Conservation (phyloP, 2,329 filamentous ascomycete species). For the Ophiosphaerella herpotricha region DNA sequence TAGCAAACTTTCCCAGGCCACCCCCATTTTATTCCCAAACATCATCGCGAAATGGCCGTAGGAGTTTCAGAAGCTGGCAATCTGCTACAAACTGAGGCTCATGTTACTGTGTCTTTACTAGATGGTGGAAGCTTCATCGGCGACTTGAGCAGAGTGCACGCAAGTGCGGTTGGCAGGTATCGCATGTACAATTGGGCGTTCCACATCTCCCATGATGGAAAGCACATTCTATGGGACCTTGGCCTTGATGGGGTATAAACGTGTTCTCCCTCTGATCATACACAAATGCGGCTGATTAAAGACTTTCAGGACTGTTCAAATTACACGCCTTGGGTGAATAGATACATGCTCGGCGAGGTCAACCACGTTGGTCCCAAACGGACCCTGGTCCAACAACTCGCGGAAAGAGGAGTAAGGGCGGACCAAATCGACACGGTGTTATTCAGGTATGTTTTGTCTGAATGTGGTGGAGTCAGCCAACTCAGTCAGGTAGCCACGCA, state of each 20-base stretch:
- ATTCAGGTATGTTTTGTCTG: slow-evolving; percentile 28
- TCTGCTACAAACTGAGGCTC: slow-evolving; percentile 22
- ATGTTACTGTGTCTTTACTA: slow-evolving; percentile 31
- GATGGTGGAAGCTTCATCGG: slow-evolving; percentile 42
- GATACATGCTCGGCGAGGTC: slow-evolving; percentile 31
- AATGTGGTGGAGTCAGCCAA: neutral
- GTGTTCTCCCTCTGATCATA: neutral
- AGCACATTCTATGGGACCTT: slow-evolving; percentile 40
- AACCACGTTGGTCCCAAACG: slow-evolving; percentile 35
- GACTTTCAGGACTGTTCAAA: slow-evolving; percentile 30
- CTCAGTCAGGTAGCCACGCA: slow-evolving; percentile 27
- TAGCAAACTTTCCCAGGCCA: too few relatives aligned
- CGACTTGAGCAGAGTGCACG: slow-evolving; percentile 33
- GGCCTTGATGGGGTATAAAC: slow-evolving; percentile 35
- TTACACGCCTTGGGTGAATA: slow-evolving; percentile 42
- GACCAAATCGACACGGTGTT: slow-evolving; percentile 32
- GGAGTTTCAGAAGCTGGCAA: neutral
- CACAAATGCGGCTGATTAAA: too few relatives aligned
- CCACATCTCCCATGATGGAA: slow-evolving; percentile 28
- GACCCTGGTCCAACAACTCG: slow-evolving; percentile 34
- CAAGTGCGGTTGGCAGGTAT: slow-evolving; percentile 30
- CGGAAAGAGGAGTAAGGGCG: slow-evolving; percentile 23
- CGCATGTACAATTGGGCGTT: slow-evolving; percentile 46
- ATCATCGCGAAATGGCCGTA: neutral
- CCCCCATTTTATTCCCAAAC: too few relatives aligned